phyloP scores from a whole-genome alignment of 2,329 filamentous ascomycete genomes.

The Cladosporium sp. region DNA sequence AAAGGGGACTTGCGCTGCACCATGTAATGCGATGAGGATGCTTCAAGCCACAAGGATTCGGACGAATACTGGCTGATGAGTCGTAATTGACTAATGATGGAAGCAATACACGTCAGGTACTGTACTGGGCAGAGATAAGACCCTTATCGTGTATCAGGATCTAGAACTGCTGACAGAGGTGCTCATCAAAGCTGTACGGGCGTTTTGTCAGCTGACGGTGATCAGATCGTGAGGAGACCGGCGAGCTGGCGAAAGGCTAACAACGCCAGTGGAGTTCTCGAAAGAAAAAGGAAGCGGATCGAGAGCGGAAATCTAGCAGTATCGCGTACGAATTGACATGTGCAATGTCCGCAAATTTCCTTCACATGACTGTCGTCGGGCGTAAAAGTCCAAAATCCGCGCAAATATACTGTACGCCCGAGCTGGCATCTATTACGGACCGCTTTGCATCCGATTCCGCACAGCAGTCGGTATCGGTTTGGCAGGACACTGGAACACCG shows the following conservation, averaged over 20 bases:
- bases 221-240: background rate
- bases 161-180: background rate
- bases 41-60: background rate
- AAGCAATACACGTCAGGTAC: background rate
- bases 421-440: background rate
- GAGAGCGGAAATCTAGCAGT: background rate
- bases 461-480: background rate
- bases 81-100: background rate
- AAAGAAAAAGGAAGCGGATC: background rate
- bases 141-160: background rate
- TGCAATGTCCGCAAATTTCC: background rate
- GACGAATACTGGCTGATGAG: background rate
- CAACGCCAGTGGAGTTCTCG: background rate
- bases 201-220: conserved; percentile 3
- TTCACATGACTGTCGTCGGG: background rate
- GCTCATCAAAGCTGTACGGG: background rate
- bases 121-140: background rate
- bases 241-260: background rate
- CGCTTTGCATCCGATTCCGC: background rate
- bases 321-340: background rate
- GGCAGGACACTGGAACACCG: background rate
- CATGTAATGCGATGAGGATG: background rate
- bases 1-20: background rate
- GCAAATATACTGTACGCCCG: no score
- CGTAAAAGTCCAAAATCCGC: background rate